Evolutionary conservation across 768 basidiomycete genomes (phyloP), one percentile per base, ranked within the genome.

Genomic region (Pleurotus tuber-regium): DNA sequence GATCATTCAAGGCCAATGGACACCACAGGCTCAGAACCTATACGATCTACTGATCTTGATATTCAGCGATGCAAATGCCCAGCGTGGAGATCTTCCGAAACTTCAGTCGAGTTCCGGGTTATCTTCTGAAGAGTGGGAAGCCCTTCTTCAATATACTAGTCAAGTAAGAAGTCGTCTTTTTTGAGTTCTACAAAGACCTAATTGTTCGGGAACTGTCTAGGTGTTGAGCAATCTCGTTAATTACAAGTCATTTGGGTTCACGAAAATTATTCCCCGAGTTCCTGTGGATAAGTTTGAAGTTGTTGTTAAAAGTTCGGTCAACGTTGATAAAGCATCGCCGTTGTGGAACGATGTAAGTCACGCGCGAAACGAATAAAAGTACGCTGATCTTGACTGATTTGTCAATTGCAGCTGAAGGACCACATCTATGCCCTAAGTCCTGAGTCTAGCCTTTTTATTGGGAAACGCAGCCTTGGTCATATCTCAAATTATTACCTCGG

Each of bases 401-500:
- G 14, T n/a, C 8, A 2, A 31, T 30, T 59, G 1, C 58, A 92
- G 87, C 70, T 93, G 57, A 82, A 82, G 65, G 82, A 77, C 1
- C 82, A 89, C 62, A 87, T 94, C 38, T 94, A 92, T 64, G 71
- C 84, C 2, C 59, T 75, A 10, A 61, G 68, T 21, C 91, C 92
- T 2, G 84, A 89, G 61, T 65, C 76, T 1, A 79, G 76, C 44
- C 74, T 91, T 52, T 84, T 79, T 64, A 86, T 95, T 56, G 92
- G 92, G 46, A 92, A 93, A 64, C 87, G 84, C 38, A 74, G 68
- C 48, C 73, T 82, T 18, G 92, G 92, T 1, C 89, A 93, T 53
- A 63, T 90, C 47, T 89, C 86, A 25, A 90, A 92, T 63, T 95
- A 94, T 66, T 95, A 95, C 62, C 80, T 86, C 23, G 90, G 89